Percentiles rank a stretch among this genome's conserved stretches.
Conservation (phyloP, 2,329 filamentous ascomycete genomes). For the Paracorniculantispora psalliotae region DNA sequence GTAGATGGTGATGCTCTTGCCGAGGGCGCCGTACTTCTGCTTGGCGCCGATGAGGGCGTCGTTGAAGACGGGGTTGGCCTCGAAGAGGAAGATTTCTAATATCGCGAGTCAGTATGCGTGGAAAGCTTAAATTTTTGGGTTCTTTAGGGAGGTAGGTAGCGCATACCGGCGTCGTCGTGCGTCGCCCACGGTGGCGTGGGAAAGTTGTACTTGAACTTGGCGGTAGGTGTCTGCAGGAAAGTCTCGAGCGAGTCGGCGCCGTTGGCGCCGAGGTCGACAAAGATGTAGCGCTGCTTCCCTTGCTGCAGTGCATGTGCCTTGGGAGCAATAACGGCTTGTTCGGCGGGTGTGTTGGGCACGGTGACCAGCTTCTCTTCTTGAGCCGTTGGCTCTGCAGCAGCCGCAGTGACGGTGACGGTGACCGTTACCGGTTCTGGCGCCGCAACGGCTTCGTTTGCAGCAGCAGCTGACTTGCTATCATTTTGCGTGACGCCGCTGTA, state of each 20-base stretch:
- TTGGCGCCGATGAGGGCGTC: constrained; percentile 8
- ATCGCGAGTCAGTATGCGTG: not conserved
- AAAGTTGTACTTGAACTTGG: constrained; percentile 13
- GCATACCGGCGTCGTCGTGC: constrained; percentile 9
- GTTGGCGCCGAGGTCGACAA: constrained; percentile 13
- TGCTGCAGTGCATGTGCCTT: not conserved
- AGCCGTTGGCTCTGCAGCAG: too few relatives aligned
- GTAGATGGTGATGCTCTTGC: constrained; percentile 12
- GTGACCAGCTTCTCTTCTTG: not conserved
- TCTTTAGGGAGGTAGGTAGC: too few relatives aligned
- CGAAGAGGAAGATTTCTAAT: constrained; percentile 16
- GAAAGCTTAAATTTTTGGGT: too few relatives aligned
- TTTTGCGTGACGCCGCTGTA: too few relatives aligned
- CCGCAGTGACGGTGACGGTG: not conserved
- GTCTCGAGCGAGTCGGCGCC: constrained; percentile 11
- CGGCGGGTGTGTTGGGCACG: not conserved
- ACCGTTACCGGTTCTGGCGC: not conserved
- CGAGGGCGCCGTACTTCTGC: not conserved
- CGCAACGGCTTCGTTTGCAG: too few relatives aligned
- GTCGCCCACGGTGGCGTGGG: constrained; percentile 1
- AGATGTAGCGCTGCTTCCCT: constrained; percentile 6
- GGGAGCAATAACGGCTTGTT: not conserved
- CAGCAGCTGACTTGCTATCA: too few relatives aligned
- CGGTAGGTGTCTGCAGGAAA: constrained; percentile 2
- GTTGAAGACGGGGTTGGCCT: constrained; percentile 16